Base-by-base conservation (phyloP, 2,329 filamentous ascomycete genomes). In the Talaromyces sp. region DNA sequence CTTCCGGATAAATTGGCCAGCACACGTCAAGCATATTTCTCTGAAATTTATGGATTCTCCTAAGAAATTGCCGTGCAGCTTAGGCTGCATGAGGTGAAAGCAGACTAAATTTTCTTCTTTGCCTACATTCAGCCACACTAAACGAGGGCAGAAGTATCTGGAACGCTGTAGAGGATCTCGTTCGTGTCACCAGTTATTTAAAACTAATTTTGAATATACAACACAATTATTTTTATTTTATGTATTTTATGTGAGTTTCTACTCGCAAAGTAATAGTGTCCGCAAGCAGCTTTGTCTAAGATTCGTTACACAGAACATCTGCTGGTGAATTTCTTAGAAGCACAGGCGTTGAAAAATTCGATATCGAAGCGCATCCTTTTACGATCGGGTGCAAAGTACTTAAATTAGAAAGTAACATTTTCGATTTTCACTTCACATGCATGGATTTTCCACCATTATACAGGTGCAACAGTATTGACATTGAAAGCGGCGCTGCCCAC, bases 1-100 rank as follows among this genome's bases (percentile, higher is more conserved):
- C 54, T 31, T 26, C 54, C 54, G 8, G 71, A 69, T 11, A 73
- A 67, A 38, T 56, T 74, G 72, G 61, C 54, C 54, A 43, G 31
- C 54, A 8, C 54, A 56, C 54, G 54, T 56, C 38, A 43, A 56
- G 26, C 54, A 56, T 56, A 24, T 56, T 29, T 56, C 54, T 13
- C n/a, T 56, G n/a, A 31, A 56, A 14, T 56, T 56, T 13, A 21
- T 56, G 31, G 31, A 38, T 51, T 26, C 29, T 51, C 46, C 56
- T 24, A 32, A 51, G 43, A 53, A 27, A 58, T 58, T 41, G 56
- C 56, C n/a, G 49, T 52, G 19, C 56, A 58, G 49, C 49, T 58
- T 51, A 58, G 32, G 35, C 64, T 68, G 32, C 61, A 66, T 32
- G 66, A 65, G 10, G 62, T 73, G 38, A 65, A 67, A 56, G 71